A percentile compares a stretch with the other conserved stretches of the same genome.
Conservation (phyloP, 768 basidiomycete genomes). For the Rhizopogon vesiculosus region DNA sequence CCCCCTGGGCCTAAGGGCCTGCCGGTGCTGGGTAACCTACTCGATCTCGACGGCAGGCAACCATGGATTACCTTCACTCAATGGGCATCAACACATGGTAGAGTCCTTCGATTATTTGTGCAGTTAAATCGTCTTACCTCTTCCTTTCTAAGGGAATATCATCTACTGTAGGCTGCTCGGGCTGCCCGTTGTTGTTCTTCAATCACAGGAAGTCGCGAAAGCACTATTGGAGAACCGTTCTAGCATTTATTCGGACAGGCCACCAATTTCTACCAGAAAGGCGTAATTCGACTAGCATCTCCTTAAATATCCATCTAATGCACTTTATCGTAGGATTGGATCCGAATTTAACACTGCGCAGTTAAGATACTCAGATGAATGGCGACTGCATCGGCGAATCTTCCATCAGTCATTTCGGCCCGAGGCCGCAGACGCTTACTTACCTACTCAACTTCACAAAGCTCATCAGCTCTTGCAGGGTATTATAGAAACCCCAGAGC, state of each 20-base stretch:
- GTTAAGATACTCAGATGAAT: slow-evolving; percentile 25
- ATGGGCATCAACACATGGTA: slow-evolving; percentile 24
- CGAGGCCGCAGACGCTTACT: slow-evolving; percentile 18
- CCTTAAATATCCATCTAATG: slow-evolving; percentile 1
- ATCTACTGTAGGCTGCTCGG: slow-evolving; percentile 28
- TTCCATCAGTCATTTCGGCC: slow-evolving; percentile 29
- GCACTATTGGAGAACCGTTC: slow-evolving; percentile 33
- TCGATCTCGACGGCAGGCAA: slow-evolving; percentile 18
- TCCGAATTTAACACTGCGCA: slow-evolving; percentile 26
- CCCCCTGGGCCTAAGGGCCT: slow-evolving; percentile 29
- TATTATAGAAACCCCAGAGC: slow-evolving; percentile 18
- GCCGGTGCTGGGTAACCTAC: slow-evolving; percentile 23
- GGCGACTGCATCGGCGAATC: slow-evolving; percentile 27
- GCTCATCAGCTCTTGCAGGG: slow-evolving; percentile 18
- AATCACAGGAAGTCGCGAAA: slow-evolving; percentile 25
- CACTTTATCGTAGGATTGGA: slow-evolving; percentile 13
- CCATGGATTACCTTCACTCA: slow-evolving; percentile 31
- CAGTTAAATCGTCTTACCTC: not conserved
- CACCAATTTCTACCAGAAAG: slow-evolving; percentile 21
- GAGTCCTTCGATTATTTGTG: slow-evolving; percentile 1
- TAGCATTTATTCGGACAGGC: slow-evolving; percentile 33
- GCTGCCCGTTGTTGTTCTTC: slow-evolving; percentile 28
- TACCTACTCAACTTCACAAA: slow-evolving; percentile 24
- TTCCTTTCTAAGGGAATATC: slow-evolving; percentile 22
- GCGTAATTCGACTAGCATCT: slow-evolving; percentile 14